A percentile compares a stretch with the other conserved stretches of the same genome.
phyloP scores from a whole-genome alignment of 1,139 yeast genomes.

The Scheffersomyces segobiensis region DNA sequence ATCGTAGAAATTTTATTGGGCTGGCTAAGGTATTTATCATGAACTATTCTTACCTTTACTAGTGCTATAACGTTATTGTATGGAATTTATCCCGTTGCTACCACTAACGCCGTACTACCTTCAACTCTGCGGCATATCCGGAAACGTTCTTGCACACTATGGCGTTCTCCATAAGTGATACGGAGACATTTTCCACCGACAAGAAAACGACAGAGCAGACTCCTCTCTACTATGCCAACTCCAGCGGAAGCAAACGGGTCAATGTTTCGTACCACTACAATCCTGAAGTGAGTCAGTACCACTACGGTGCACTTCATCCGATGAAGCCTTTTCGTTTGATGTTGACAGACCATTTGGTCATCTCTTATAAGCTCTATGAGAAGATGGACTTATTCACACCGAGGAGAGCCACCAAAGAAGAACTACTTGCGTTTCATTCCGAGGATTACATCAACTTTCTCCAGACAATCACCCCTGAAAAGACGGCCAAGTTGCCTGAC shows the following conservation, averaged over 20 bases:
- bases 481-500: constrained; percentile 57
- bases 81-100: neutral
- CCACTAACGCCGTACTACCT: neutral
- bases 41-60: neutral
- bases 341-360: constrained; percentile 90
- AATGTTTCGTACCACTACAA: constrained; percentile 87
- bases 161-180: constrained; percentile 20
- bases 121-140: neutral
- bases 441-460: constrained; percentile 85
- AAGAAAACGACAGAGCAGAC: constrained; percentile 54
- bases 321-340: constrained; percentile 97
- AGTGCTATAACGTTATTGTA: neutral
- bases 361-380: constrained; percentile 81
- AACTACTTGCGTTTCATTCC: constrained; percentile 77
- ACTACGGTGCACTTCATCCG: constrained; percentile 91
- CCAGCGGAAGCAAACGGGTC: constrained; percentile 31
- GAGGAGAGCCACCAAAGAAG: constrained; percentile 76
- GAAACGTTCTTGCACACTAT: constrained; percentile 3
- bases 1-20: neutral
- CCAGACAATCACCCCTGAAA: constrained; percentile 80
- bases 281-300: constrained; percentile 78
- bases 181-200: constrained; percentile 51
- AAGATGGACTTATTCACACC: constrained; percentile 90
- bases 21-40: neutral
- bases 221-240: constrained; percentile 57